Conservation (phyloP, 306 rosid genomes). For the Acacia confusa region DNA sequence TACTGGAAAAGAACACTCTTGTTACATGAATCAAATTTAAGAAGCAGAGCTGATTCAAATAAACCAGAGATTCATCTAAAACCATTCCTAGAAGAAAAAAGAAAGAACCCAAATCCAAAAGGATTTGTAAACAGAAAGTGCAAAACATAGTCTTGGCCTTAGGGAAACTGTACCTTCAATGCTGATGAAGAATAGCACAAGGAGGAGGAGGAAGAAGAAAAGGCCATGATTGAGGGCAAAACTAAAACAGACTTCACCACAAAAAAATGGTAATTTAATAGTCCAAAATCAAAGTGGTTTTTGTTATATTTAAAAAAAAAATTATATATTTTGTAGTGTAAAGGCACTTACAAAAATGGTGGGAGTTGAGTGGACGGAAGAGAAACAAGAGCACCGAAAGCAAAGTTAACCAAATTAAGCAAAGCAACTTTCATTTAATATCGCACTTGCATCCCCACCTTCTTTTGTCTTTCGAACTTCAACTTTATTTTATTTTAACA, state of each 20-base stretch:
- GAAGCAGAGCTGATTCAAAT: background rate
- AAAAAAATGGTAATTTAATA: background rate
- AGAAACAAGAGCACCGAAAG: background rate
- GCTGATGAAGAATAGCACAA: conserved; percentile 46
- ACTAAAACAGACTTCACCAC: background rate
- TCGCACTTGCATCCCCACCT: background rate
- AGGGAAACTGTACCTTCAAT: conserved; percentile 44
- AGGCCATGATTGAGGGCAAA: conserved; percentile 45
- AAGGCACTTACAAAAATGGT: background rate
- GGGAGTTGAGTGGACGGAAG: conserved; percentile 10
- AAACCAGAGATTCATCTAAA: background rate
- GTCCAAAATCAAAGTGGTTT: background rate
- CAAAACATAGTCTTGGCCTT: background rate
- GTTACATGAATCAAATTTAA: conserved; percentile 17
- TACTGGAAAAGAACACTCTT: conserved; percentile 9
- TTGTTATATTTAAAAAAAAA: background rate
- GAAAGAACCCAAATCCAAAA: background rate
- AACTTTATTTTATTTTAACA: background rate
- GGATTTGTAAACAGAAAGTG: background rate
- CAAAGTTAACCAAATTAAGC: background rate
- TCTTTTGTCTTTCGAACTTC: background rate
- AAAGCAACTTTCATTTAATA: background rate
- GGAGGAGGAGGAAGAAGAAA: conserved; percentile 45
- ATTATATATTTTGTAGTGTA: background rate
- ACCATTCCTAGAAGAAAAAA: background rate